A percentile compares a stretch with the other conserved stretches of the same genome.
phyloP scores from a whole-genome alignment of 441 rosid species.

The Euphorbia schlechtendalii region DNA sequence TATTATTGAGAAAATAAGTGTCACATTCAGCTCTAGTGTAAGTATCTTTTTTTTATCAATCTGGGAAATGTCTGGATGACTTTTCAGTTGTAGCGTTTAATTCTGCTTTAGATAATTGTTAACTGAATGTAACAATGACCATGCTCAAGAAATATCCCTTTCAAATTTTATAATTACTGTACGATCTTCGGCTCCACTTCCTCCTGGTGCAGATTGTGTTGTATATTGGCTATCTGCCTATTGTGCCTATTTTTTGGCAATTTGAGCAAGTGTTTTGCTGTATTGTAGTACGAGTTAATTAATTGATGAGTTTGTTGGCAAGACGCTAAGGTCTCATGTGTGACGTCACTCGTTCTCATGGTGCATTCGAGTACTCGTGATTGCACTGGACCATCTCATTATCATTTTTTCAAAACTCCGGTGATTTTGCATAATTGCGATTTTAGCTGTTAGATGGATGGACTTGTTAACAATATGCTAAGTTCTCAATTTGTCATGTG shows the following conservation, averaged over 20 bases:
- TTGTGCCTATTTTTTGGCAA: neutral
- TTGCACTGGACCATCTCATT: neutral
- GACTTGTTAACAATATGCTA: neutral
- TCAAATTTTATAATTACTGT: neutral
- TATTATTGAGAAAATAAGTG: constrained; percentile 85
- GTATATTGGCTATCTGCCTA: neutral
- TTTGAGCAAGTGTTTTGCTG: neutral
- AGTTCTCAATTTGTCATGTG: neutral
- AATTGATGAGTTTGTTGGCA: neutral
- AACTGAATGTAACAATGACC: neutral
- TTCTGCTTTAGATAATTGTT: neutral
- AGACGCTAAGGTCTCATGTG: neutral
- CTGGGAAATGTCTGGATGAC: neutral
- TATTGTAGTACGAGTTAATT: neutral
- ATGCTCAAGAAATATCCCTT: neutral
- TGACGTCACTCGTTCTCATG: constrained; percentile 2
- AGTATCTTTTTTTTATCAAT: constrained; percentile 25
- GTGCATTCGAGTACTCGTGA: neutral
- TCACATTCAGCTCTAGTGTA: constrained; percentile 90
- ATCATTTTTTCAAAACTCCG: too few species aligned
- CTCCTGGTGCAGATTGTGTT: neutral
- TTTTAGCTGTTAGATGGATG: neutral
- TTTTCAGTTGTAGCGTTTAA: neutral
- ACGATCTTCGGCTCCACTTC: neutral
- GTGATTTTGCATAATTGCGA: neutral